Evolutionary conservation across 2,329 filamentous ascomycete species (phyloP).

Genomic region (Diplodia seriata): DNA sequence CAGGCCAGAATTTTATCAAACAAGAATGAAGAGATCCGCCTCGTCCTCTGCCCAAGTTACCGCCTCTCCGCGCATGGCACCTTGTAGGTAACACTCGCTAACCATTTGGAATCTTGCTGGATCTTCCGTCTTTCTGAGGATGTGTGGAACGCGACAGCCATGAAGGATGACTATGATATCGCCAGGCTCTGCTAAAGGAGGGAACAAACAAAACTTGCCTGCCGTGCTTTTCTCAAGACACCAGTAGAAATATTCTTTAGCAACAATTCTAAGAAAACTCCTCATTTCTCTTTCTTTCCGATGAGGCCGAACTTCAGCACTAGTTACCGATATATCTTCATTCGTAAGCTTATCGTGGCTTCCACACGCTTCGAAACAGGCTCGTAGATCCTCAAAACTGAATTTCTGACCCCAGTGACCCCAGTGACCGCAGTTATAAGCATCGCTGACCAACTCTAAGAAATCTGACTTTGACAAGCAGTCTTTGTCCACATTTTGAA

Average conservation of each 20-base stretch:
- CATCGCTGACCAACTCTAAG: too few species aligned
- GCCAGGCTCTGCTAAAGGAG: neutral
- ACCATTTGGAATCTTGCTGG: neutral
- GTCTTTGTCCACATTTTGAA: neutral
- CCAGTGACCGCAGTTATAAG: too few species aligned
- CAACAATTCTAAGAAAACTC: neutral
- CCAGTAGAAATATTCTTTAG: accelerated
- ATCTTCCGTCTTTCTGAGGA: neutral
- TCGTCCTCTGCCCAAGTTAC: neutral
- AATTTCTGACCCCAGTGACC: too few species aligned
- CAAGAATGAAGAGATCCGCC: neutral
- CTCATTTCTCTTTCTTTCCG: neutral
- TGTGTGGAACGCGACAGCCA: neutral
- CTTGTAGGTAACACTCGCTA: neutral
- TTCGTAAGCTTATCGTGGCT: neutral
- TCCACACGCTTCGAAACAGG: neutral
- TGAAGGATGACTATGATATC: neutral
- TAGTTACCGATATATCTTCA: too few species aligned
- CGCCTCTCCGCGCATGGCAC: neutral
- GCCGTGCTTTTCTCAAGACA: neutral
- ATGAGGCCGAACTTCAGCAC: too few species aligned
- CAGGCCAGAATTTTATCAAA: neutral
- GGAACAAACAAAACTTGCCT: neutral
- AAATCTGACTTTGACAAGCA: too few species aligned
- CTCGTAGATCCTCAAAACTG: too few species aligned